Evolutionary conservation across 805 yeast genomes (phyloP).

Genomic region (Jamesozyma piceae): DNA sequence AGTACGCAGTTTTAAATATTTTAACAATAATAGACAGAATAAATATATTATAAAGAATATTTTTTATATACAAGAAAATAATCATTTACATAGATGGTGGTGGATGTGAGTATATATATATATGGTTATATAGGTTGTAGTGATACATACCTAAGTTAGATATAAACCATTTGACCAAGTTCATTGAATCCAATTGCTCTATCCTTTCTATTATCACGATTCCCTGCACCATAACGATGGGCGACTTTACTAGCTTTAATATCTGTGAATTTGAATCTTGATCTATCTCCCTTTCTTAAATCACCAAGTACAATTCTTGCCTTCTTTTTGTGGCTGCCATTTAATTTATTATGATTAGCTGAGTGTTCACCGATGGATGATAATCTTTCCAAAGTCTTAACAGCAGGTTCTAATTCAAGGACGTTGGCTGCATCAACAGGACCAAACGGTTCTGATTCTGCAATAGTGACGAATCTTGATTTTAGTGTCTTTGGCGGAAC

Average conservation of each 20-base stretch:
- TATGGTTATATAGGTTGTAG: not conserved
- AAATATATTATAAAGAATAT: not conserved
- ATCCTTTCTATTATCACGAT: constrained; percentile 81
- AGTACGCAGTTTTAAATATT: no score
- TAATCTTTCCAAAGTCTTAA: constrained; percentile 60
- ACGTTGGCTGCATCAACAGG: constrained; percentile 89
- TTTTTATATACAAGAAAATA: constrained; percentile 1
- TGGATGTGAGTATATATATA: not conserved
- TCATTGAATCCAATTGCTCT: constrained; percentile 65
- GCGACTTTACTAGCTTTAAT: constrained; percentile 82
- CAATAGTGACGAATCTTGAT: constrained; percentile 78
- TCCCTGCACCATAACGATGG: constrained; percentile 80
- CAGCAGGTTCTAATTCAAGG: constrained; percentile 81
- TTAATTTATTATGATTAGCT: constrained; percentile 32
- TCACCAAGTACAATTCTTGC: constrained; percentile 44
- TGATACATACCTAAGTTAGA: constrained; percentile 6
- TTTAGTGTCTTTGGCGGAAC: constrained; percentile 73
- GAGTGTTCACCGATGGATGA: constrained; percentile 48
- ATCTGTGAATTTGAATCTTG: constrained; percentile 63
- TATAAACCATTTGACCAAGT: constrained; percentile 45
- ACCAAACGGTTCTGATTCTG: constrained; percentile 92
- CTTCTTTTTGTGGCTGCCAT: constrained; percentile 20
- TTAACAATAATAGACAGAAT: no score
- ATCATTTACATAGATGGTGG: not conserved
- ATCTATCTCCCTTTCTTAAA: constrained; percentile 58